Percentiles rank a stretch among this genome's conserved stretches.
These are phyloP conservation scores for Metschnikowia sp. DNA, from an alignment of 805 yeast species.

Conservation along the genomic window DNA sequence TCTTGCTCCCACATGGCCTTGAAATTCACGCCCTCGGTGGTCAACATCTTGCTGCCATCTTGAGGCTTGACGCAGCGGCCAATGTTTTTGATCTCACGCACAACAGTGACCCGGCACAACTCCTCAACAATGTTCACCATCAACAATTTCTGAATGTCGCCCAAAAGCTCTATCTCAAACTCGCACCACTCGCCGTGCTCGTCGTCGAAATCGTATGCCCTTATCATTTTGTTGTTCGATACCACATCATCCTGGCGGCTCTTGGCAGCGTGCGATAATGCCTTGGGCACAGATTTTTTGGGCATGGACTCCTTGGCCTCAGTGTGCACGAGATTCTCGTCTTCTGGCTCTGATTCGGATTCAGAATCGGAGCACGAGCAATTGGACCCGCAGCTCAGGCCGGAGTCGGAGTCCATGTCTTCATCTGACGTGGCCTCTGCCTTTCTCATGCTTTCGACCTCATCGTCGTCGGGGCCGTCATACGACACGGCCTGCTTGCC, in stretches of 20 bases:
- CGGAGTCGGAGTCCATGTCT: constrained; percentile 35
- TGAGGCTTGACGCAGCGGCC: constrained; percentile 90
- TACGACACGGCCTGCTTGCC: constrained; percentile 86
- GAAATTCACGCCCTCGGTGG: constrained; percentile 98
- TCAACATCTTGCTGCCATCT: constrained; percentile 52
- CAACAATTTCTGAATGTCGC: constrained; percentile 85
- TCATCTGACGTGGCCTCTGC: constrained; percentile 79
- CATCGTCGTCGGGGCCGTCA: constrained; percentile 95
- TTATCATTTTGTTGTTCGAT: constrained; percentile 66
- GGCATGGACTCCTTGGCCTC: constrained; percentile 9
- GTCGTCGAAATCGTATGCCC: constrained; percentile 88
- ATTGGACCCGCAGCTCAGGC: constrained; percentile 28
- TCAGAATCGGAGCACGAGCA: constrained; percentile 24
- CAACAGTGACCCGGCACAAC: constrained; percentile 84
- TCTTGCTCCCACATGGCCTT: constrained; percentile 98
- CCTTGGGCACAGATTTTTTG: constrained; percentile 17
- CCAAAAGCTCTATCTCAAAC: constrained; percentile 77
- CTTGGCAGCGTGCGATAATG: constrained; percentile 59
- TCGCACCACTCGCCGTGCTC: constrained; percentile 88
- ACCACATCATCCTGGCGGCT: constrained; percentile 85
- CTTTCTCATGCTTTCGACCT: constrained; percentile 80
- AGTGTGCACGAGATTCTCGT: constrained; percentile 12
- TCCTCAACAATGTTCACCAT: constrained; percentile 97
- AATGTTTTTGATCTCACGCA: constrained; percentile 84
- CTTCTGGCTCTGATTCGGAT: constrained; percentile 1